Evolutionary conservation across 768 basidiomycete genomes (phyloP).

Genomic region (Aureoboletus auriporus): DNA sequence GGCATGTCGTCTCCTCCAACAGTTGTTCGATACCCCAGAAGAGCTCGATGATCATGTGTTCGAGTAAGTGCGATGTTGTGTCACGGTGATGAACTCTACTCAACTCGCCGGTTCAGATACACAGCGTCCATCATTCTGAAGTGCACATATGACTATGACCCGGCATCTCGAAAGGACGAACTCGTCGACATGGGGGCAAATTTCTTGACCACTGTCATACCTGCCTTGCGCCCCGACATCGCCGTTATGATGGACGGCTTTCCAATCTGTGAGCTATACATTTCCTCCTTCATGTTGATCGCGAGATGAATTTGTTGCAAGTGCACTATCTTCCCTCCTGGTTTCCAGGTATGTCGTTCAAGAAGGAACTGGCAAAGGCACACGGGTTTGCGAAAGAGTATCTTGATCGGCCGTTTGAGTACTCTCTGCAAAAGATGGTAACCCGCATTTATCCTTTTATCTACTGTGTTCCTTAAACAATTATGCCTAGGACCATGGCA

Average conservation of each 20-base stretch:
- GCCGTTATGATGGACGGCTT: not conserved
- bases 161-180: constrained; percentile 6
- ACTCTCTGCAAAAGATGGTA: constrained; percentile 6
- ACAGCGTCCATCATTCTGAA: constrained; percentile 13
- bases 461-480: not conserved
- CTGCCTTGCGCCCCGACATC: not conserved
- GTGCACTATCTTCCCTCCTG: constrained; percentile 7
- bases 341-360: constrained; percentile 14
- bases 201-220: not conserved
- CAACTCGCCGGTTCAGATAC: constrained; percentile 3
- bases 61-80: constrained; percentile 18
- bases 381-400: not conserved
- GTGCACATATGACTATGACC: constrained; percentile 15
- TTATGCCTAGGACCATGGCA: not conserved
- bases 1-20: constrained; percentile 28
- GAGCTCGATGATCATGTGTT: constrained; percentile 29
- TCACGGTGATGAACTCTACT: not conserved
- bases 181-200: not conserved
- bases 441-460: not conserved
- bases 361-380: not conserved
- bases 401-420: constrained; percentile 3
- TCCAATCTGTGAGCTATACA: constrained; percentile 6
- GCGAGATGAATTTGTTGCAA: not conserved
- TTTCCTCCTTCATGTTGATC: not conserved
- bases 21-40: constrained; percentile 30